Evolutionary conservation across 1,284 basidiomycete genomes (phyloP).

Genomic region (Phylloboletellus chloephorus): DNA sequence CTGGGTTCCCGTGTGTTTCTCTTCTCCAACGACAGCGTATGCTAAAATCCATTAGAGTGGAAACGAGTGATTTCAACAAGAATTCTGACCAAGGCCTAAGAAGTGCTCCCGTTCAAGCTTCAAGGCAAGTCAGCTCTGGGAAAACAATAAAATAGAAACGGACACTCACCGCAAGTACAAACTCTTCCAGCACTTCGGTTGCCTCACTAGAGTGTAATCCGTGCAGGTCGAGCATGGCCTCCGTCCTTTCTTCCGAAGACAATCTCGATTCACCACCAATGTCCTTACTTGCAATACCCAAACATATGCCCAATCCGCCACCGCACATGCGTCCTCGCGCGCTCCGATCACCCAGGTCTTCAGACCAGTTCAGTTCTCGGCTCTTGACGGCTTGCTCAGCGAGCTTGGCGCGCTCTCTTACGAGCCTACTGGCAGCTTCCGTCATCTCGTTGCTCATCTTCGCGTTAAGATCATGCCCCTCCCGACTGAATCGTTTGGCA

Average conservation of each 20-base stretch:
- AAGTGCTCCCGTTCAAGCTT: constrained; percentile 84
- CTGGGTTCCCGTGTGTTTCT: constrained; percentile 90
- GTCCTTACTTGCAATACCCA: constrained; percentile 72
- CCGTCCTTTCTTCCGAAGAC: constrained; percentile 78
- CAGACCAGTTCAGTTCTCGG: constrained; percentile 70
- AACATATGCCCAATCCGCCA: constrained; percentile 74
- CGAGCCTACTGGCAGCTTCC: constrained; percentile 72
- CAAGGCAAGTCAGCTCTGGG: constrained; percentile 10
- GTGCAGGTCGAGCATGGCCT: constrained; percentile 78
- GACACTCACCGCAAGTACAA: constrained; percentile 73
- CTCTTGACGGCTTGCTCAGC: constrained; percentile 70
- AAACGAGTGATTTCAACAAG: not conserved
- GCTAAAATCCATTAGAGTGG: constrained; percentile 40
- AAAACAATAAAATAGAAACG: constrained; percentile 1
- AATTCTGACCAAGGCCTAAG: constrained; percentile 68
- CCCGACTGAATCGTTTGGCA: constrained; percentile 88
- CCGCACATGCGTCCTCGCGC: constrained; percentile 76
- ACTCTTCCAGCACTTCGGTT: constrained; percentile 86
- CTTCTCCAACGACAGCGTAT: constrained; percentile 89
- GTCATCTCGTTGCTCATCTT: constrained; percentile 85
- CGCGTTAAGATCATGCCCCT: constrained; percentile 88
- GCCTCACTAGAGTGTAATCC: constrained; percentile 89
- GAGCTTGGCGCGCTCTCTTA: constrained; percentile 72
- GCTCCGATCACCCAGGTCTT: constrained; percentile 77
- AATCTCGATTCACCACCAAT: constrained; percentile 50